Evolutionary conservation across 2,329 filamentous ascomycete genomes (phyloP), one percentile per base, ranked within the genome.

Genomic region (Microcera coccophila): DNA sequence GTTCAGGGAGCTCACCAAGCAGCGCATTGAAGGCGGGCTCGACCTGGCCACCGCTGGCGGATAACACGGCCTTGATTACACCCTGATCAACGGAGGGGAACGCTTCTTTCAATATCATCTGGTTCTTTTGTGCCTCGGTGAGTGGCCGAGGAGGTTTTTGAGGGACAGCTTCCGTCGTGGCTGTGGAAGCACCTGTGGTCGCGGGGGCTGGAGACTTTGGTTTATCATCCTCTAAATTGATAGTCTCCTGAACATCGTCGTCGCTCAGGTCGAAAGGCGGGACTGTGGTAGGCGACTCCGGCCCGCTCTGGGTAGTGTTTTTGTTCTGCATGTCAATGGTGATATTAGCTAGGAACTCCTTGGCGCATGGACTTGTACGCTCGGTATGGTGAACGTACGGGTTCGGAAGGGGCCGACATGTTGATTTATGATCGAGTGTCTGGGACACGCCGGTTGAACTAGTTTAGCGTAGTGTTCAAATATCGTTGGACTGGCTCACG

Each of bases 21-120:
- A 98, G 76, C 26, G 93, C 93, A 69, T 96, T 93, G 70, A 98
- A 98, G 12, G 93, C 91, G 22, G 89, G 87, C 66, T 98, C 93
- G 36, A 97, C 83, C 59, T 85, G 82, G 46, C 90, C 91, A 45
- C 83, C 78, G 64, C 93, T 97, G 12, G 93, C 93, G 18, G 79
- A 76, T 51, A 98, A 70, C 1, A 98, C 86, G 21, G 93, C 93
- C 66, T 84, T 95, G 65, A 98, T 79, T 36, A 98, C 85, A 34
- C 81, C 66, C 7, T 70, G 63, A 41, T 98, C 93, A 47, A 96
- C 87, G 42, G 73, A 78, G 1, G 93, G 93, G 59, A 98, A 98
- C 0, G 93, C 93, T 66, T 98, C 93, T 64, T 88, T 91, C 42
- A 98, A 74, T 3, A 90, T 96, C 57, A 81, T 79, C 67, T 91